Base-by-base conservation (phyloP, 345 rosid genomes). In the Brassica napus region DNA sequence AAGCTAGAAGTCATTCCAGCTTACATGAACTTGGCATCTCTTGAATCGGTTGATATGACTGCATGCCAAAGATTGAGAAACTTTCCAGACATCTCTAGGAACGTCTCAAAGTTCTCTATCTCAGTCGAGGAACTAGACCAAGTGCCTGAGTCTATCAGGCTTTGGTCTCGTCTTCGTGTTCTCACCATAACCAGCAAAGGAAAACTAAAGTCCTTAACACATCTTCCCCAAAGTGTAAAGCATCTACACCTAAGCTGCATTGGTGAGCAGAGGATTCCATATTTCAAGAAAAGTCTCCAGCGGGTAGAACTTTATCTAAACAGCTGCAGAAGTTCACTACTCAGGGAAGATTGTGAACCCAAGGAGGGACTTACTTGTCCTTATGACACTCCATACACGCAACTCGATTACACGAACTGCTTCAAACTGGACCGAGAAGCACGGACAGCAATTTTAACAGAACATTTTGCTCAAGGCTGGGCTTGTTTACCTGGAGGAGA, bases 1-100 rank as follows among this genome's bases (percentile, higher is more conserved):
- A 57, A 57, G 28, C 62, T 57, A 57, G 12, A 57, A 57, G 62
- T 57, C 62, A 57, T 57, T 57, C 62, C 62, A 57, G 12, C 62
- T 57, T 5, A 23, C 30, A 58, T 58, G 63, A 58, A 58, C 31
- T 58, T 23, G 63, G 31, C 63, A 9, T 58, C 63, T 58, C 63
- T 58, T 23, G 63, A 23, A 23, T 58, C 63, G 6, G 14, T 58
- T 58, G 11, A 57, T 8, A 57, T 57, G 62, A 57, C 28, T 6
- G 28, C 28, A 57, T 57, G 62, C 62, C 28, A 8, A 57, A 57
- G 28, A 58, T 58, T 58, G 30, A 23, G 30, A 58, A 58, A 23
- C 63, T 58, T 58, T 3, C 31, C 31, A 23, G 31, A 58, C 63
- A 58, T 58, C n/a, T 58, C 63, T 21, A 58, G 3, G 63, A 58